Evolutionary conservation across 164 flowering plant species (phyloP), one percentile per base, ranked within the genome.

Genomic region (Sedum album): DNA sequence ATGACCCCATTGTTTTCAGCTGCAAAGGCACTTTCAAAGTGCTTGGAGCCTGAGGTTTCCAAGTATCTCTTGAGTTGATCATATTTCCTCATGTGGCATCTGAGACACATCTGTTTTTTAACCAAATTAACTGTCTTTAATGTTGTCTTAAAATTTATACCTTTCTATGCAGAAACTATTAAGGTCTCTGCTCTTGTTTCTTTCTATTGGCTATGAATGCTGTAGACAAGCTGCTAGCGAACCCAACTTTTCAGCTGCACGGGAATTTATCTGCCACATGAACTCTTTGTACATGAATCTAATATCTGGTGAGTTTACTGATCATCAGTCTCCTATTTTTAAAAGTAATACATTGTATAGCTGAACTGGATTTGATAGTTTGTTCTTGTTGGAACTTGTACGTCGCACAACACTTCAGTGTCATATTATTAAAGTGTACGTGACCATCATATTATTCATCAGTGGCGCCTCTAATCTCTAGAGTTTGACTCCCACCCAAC

Each of bases 111-210:
- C 57, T 20, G 9, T 25, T 31, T 10, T 30, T 11, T n/a, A n/a
- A n/a, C n/a, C n/a, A n/a, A n/a, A n/a, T n/a, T n/a, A n/a, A n/a
- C n/a, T n/a, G n/a, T n/a, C n/a, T n/a, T n/a, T n/a, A n/a, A n/a
- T n/a, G n/a, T n/a, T n/a, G n/a, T n/a, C n/a, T n/a, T n/a, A n/a
- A n/a, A n/a, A n/a, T n/a, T n/a, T n/a, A n/a, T n/a, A n/a, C n/a
- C n/a, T n/a, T n/a, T n/a, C n/a, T n/a, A 60, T 80, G 82, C 92
- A 94, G 96, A 79, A 73, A 74, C 86, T 83, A 73, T 48, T 83
- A 46, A 78, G 81, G 41, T 68, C 78, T 6, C 63, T 83, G 63
- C 74, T 90, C 80, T 85, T 92, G 28, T 83, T 81, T 72, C 69
- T 83, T 64, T 73, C 82, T 65, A 66, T 86, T 75, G 85, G 89